These are phyloP conservation scores for Wickerhamiella domercqiae DNA, from an alignment of 805 yeast genomes.

Conservation along the genomic window DNA sequence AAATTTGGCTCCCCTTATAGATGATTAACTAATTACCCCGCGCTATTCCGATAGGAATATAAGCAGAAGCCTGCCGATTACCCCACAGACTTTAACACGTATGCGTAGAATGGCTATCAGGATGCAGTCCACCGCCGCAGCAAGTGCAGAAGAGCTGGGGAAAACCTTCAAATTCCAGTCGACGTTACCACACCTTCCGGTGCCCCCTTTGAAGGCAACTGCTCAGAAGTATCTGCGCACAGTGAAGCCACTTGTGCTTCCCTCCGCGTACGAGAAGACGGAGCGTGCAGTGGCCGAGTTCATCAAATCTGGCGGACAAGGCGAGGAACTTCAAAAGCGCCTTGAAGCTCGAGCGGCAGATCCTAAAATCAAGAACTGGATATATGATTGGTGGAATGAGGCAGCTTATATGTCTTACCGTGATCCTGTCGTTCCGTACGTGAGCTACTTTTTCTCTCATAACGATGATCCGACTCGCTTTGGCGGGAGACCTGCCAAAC, in stretches of 20 bases:
- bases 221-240: slow-evolving; percentile 53
- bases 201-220: slow-evolving; percentile 65
- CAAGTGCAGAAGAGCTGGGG: slow-evolving; percentile 32
- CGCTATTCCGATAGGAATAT: no score
- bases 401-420: slow-evolving; percentile 81
- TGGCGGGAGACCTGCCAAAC: slow-evolving; percentile 26
- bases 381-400: slow-evolving; percentile 84
- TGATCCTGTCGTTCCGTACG: slow-evolving; percentile 91
- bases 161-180: slow-evolving; percentile 58
- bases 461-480: slow-evolving; percentile 35
- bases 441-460: slow-evolving; percentile 78
- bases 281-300: slow-evolving; percentile 50
- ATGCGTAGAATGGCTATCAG: slow-evolving; percentile 4
- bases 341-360: slow-evolving; percentile 40
- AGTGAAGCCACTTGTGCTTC: slow-evolving; percentile 47
- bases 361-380: slow-evolving; percentile 64
- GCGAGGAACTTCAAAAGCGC: slow-evolving; percentile 53
- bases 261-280: slow-evolving; percentile 39
- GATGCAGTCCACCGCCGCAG: slow-evolving; percentile 23
- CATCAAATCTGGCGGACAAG: slow-evolving; percentile 42
- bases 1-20: no score
- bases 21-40: no score
- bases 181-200: slow-evolving; percentile 70
- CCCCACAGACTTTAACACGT: background rate
- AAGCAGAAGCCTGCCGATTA: background rate